A percentile compares a stretch with the other conserved stretches of the same genome.
Conservation (phyloP, 2,329 filamentous ascomycete species). For the Clonostachys solani region DNA sequence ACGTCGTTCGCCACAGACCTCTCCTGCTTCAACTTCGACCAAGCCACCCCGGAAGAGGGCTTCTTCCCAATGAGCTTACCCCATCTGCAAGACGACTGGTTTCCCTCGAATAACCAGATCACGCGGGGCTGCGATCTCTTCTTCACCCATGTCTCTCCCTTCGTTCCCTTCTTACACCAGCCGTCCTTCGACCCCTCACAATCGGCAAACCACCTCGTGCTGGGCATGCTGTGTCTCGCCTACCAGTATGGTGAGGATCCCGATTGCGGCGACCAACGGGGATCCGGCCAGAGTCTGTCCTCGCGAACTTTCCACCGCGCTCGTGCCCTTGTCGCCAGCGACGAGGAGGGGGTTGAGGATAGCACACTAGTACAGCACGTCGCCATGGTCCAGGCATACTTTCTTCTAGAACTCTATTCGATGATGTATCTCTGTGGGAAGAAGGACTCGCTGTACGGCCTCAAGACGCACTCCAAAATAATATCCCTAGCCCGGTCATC, state of each 20-base stretch:
- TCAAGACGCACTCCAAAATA: slow-evolving; percentile 32
- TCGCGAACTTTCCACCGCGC: slow-evolving; percentile 23
- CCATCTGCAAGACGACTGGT: slow-evolving; percentile 15
- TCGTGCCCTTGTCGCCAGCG: slow-evolving; percentile 13
- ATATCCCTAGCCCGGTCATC: slow-evolving; percentile 27
- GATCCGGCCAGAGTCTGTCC: slow-evolving; percentile 20
- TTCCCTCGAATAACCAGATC: slow-evolving; percentile 20
- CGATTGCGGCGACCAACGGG: slow-evolving; percentile 14
- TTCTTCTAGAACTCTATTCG: slow-evolving; percentile 32
- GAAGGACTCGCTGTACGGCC: slow-evolving; percentile 21
- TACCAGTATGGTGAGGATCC: slow-evolving; percentile 32
- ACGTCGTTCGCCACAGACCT: not conserved
- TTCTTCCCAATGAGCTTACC: no score
- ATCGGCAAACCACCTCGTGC: slow-evolving; percentile 15
- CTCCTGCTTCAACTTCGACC: no score
- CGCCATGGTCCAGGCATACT: slow-evolving; percentile 26
- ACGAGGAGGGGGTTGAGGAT: slow-evolving; percentile 10
- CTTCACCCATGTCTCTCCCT: slow-evolving; percentile 27
- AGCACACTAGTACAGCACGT: slow-evolving; percentile 7
- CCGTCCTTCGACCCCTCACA: slow-evolving; percentile 23
- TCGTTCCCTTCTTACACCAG: slow-evolving; percentile 28
- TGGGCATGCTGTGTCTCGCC: slow-evolving; percentile 28
- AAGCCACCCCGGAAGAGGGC: no score
- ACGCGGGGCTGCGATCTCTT: slow-evolving; percentile 23
- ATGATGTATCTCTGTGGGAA: slow-evolving; percentile 34